Evolutionary conservation across 2,329 filamentous ascomycete genomes (phyloP), one percentile per base, ranked within the genome.

Genomic region (Trichoderma breve): DNA sequence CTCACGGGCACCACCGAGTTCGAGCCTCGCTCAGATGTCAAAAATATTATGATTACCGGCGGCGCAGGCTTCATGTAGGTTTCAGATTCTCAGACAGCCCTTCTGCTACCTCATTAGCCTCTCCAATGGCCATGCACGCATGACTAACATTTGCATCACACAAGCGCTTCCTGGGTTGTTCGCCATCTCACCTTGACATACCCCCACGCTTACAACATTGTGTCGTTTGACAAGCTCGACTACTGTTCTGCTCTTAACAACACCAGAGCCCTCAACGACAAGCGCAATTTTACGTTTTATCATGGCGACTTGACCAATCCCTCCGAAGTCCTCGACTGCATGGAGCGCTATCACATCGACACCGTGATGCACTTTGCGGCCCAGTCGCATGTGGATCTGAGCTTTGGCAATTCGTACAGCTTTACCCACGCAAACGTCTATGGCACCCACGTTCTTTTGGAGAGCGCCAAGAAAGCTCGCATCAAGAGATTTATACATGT

Each of bases 181-280:
- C 90, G 93, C 73, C 93, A 95, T 81, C 85, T 96, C 67, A 89
- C 89, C 12, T 82, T 93, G 72, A 93, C 90, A 39, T 95, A 95
- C 78, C 88, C 91, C 3, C 80, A 90, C 53, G 86, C 88, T 74
- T 96, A 96, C 85, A 93, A 92, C 78, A 88, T 95, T 74, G 86
- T 95, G 65, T 95, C 91, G 39, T 94, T 95, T 77, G 93, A 96
- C 83, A 95, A 95, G 82, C 86, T 95, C 72, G 93, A 95, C 80
- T 94, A 94, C 82, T 94, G 92, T 82, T 88, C 93, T 8, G 92
- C 92, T 8, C 84, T 94, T 76, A 93, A 94, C 84, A 96, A 95
- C 81, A 93, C 92, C 4, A 86, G 90, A 58, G 85, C 88, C 65
- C 86, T 95, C 63, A 87, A 92, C 76, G 86, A 87, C 74, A 87